Percentiles rank a stretch among this genome's conserved stretches.
Conservation (phyloP, 2,329 filamentous ascomycete genomes). For the Chrysoporthe austroafricana region DNA sequence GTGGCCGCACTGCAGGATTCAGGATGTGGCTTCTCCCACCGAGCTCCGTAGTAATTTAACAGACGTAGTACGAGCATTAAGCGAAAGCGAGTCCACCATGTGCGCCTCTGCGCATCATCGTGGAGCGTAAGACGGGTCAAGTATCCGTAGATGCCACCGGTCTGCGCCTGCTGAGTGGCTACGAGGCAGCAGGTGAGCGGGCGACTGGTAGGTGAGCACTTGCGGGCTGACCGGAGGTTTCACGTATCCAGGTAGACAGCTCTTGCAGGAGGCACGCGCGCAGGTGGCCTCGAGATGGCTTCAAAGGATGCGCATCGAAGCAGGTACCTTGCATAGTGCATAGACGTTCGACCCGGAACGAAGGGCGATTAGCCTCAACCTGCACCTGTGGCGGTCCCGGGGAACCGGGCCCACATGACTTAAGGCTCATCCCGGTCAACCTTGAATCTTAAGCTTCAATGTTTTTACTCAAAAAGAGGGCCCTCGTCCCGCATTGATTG, state of each 20-base stretch:
- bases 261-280: not conserved
- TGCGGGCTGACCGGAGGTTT: not conserved
- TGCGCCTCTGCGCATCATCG: not conserved
- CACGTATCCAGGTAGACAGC: not conserved
- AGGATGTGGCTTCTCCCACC: not conserved
- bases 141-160: not conserved
- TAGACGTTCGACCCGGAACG: not conserved
- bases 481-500: not conserved
- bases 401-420: not conserved
- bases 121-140: constrained; percentile 3
- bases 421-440: not conserved
- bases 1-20: too few relatives aligned
- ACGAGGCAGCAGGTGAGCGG: not conserved
- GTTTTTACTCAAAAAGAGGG: not conserved
- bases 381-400: not conserved
- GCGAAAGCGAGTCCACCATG: not conserved
- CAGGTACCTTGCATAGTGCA: not conserved
- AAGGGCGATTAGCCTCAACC: constrained; percentile 4
- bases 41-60: not conserved
- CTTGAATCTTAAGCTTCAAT: not conserved
- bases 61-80: not conserved
- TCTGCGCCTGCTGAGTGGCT: not conserved
- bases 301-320: not conserved
- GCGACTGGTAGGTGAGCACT: not conserved
- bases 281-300: not conserved